A percentile compares a stretch with the other conserved stretches of the same genome.
Conservation (phyloP, 2,329 filamentous ascomycete species). For the Microsporum ferrugineum region DNA sequence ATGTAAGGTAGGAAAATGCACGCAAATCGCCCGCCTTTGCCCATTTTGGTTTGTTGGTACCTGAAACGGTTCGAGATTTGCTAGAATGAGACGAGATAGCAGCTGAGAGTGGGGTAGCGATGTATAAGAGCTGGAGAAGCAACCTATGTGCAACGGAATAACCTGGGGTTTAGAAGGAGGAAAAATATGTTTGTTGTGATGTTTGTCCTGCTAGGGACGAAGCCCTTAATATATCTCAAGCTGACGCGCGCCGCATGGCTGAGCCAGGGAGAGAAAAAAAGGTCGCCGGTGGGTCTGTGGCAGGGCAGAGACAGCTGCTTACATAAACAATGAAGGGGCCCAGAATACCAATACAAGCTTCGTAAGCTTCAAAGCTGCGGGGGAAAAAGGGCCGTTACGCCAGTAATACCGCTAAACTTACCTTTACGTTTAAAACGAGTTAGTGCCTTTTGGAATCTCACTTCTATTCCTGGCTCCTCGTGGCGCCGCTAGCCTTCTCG, state of each 20-base stretch:
- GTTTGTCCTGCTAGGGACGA: neutral
- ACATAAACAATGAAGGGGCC: neutral
- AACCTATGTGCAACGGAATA: neutral
- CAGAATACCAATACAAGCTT: neutral
- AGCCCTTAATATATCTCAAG: slow-evolving; percentile 2
- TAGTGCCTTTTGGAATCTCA: neutral
- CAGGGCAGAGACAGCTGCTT: neutral
- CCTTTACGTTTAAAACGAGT: neutral
- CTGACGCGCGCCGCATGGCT: slow-evolving; percentile 4
- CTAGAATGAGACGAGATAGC: neutral
- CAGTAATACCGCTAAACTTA: neutral
- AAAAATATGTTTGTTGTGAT: neutral
- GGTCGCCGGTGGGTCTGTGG: neutral
- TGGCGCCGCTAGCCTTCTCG: neutral
- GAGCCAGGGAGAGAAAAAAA: neutral
- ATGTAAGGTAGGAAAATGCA: slow-evolving; percentile 82
- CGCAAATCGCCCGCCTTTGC: slow-evolving; percentile 63
- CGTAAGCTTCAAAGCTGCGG: neutral
- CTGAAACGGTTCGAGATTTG: neutral
- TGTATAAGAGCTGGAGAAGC: neutral
- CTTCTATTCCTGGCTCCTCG: slow-evolving; percentile 2
- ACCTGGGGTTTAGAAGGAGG: neutral
- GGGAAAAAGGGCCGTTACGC: neutral
- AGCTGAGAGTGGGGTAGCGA: neutral
- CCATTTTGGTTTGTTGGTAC: slow-evolving; percentile 40